These are phyloP conservation scores for Bruguiera sexangula DNA, from an alignment of 345 rosid species.

Conservation along the genomic window DNA sequence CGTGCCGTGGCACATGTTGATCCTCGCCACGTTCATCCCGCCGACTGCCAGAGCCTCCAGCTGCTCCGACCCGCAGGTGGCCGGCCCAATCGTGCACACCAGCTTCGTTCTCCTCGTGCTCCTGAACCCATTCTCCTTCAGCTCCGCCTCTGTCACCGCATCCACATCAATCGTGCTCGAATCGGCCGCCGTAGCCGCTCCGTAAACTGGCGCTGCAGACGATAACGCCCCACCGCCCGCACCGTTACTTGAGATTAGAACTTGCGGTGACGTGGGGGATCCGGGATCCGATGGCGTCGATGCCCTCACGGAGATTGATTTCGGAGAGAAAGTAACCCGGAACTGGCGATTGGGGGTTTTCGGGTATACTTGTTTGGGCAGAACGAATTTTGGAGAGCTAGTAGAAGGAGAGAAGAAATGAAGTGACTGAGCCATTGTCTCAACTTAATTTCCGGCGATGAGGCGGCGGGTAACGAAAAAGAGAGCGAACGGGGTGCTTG, in stretches of 20 bases:
- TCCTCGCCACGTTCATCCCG: constrained; percentile 97
- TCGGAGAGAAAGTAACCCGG: constrained; percentile 22
- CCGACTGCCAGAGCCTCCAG: constrained; percentile 86
- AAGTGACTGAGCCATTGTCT: constrained; percentile 63
- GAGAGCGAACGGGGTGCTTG: not conserved
- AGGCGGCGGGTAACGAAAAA: not conserved
- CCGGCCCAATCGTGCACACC: constrained; percentile 93
- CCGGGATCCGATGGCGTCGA: constrained; percentile 45
- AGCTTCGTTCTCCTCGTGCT: constrained; percentile 97
- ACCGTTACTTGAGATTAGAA: constrained; percentile 58
- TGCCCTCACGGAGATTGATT: constrained; percentile 39
- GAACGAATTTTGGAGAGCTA: constrained; percentile 33
- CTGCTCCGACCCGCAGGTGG: constrained; percentile 82
- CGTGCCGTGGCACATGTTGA: constrained; percentile 96
- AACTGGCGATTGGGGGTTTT: constrained; percentile 34
- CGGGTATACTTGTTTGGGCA: constrained; percentile 31
- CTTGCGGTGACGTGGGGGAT: constrained; percentile 31
- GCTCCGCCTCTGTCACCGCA: constrained; percentile 80
- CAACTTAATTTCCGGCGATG: constrained; percentile 8
- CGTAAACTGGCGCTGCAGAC: not conserved
- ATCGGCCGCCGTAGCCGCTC: constrained; percentile 16
- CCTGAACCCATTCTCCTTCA: constrained; percentile 98
- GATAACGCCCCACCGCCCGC: constrained; percentile 19
- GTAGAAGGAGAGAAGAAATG: constrained; percentile 48
- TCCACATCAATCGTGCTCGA: constrained; percentile 67